Conservation (phyloP, 768 basidiomycete species). For the Lepiota venenata region DNA sequence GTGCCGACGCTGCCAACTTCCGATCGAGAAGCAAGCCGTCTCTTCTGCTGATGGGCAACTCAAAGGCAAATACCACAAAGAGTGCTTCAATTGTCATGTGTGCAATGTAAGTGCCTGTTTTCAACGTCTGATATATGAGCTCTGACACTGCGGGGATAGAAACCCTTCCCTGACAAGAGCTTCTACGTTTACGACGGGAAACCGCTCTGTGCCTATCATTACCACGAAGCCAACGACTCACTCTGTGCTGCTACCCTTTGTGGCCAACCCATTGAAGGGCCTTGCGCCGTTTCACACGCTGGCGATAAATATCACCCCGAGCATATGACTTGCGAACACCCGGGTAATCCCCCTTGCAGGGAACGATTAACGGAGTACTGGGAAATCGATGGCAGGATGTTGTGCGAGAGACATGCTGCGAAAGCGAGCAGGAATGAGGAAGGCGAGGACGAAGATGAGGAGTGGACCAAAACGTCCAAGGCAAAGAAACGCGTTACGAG, state of each 20-base stretch:
- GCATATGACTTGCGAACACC: constrained; percentile 81
- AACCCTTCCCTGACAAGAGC: constrained; percentile 87
- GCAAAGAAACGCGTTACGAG: constrained; percentile 78
- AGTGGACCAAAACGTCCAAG: constrained; percentile 38
- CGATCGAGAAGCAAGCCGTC: constrained; percentile 90
- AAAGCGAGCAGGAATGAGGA: constrained; percentile 21
- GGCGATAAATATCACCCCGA: constrained; percentile 86
- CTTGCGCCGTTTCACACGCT: constrained; percentile 83
- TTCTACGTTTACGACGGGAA: constrained; percentile 93
- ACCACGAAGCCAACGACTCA: constrained; percentile 89
- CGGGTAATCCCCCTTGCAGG: constrained; percentile 41
- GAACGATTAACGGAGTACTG: constrained; percentile 79
- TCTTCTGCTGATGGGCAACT: constrained; percentile 91
- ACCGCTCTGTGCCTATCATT: constrained; percentile 89
- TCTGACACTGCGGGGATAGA: constrained; percentile 32
- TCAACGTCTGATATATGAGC: not conserved
- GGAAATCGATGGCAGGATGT: constrained; percentile 82
- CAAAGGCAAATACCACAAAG: constrained; percentile 92
- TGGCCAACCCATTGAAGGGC: constrained; percentile 89
- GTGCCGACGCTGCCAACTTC: constrained; percentile 85
- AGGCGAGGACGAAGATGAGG: constrained; percentile 22
- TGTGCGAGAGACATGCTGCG: constrained; percentile 80
- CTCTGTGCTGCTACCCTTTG: constrained; percentile 78
- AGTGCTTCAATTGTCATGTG: constrained; percentile 85
- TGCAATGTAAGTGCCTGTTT: constrained; percentile 60